Evolutionary conservation across 139 green algal genomes (phyloP).

Genomic region (Tetradesmus obliquus): DNA sequence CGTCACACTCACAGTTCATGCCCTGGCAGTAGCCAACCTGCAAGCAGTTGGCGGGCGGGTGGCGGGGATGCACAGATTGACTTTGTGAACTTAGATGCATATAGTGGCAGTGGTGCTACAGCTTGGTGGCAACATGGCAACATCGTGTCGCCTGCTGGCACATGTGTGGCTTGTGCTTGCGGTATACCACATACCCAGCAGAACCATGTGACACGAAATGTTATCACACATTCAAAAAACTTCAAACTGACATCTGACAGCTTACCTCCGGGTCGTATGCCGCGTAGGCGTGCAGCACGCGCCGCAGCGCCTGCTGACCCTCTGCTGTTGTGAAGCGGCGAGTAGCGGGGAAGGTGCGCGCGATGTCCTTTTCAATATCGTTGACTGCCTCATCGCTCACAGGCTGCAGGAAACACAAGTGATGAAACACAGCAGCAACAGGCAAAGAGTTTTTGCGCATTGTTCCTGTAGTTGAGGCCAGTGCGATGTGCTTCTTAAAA

Average conservation of each 20-base stretch:
- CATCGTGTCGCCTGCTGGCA: no score
- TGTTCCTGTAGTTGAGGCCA: no score
- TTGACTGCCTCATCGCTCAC: conserved; percentile 53
- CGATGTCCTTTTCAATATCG: conserved; percentile 87
- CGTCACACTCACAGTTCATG: conserved; percentile 71
- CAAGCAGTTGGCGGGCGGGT: no score
- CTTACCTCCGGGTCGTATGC: conserved; percentile 76
- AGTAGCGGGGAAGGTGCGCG: conserved; percentile 77
- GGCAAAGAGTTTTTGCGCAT: neutral
- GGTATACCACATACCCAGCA: no score
- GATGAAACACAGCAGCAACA: neutral
- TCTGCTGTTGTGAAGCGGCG: conserved; percentile 40
- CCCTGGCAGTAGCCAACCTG: conserved; percentile 67
- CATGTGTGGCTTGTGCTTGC: no score
- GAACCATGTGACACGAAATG: no score
- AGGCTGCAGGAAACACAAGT: conserved; percentile 33
- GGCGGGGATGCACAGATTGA: no score
- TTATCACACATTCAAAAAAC: neutral
- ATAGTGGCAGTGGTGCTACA: no score
- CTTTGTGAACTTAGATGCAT: no score
- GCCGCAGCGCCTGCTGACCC: conserved; percentile 67
- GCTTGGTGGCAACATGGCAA: no score
- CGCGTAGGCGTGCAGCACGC: conserved; percentile 81
- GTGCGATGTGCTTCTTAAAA: no score
- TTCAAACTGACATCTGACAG: neutral